Base-by-base conservation (phyloP, 129 eudicot genomes). In the Helianthus annuus region DNA sequence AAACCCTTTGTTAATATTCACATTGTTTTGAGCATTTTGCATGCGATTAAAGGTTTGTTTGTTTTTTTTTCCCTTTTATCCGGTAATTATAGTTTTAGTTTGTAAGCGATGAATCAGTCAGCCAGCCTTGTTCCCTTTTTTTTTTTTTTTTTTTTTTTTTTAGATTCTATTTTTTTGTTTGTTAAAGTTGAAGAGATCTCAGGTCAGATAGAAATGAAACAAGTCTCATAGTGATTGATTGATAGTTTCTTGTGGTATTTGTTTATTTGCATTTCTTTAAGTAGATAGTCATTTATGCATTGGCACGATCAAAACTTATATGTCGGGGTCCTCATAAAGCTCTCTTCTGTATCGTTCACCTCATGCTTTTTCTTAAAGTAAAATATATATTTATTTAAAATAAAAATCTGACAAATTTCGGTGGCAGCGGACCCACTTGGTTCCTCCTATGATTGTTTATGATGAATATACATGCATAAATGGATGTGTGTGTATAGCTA, bases 1-100 rank as follows among this genome's bases (percentile, higher is more conserved):
- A 62, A 60, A 60, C 45, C 76, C 45, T 48, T 66, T 85, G 83
- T 85, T 81, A 70, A 66, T 64, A 76, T 64, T 64, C 62, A 71
- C 54, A 71, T 63, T 64, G 38, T 34, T 78, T 44, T 70, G 53
- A 70, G 52, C 80, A 57, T 76, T 76, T 55, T 15, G 44, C 54
- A 56, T 68, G 44, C 7, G 61, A 56, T 67, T 42, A 27, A 32
- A 76, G 80, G 80, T 16, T 76, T 17, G 58, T 75, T 65, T 73
- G 16, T 60, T 10, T 61, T 48, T 36, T 16, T 76, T n/a, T n/a
- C n/a, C n/a, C n/a, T n/a, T n/a, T 61, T n/a, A 0, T 61, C 73
- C 15, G 81, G 76, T 70, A 51, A 59, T 38, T 27, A 22, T 69
- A 71, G 66, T 69, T 70, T 69, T 69, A 69, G 48, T 77, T 77